phyloP scores from a whole-genome alignment of 202 grass and related monocot genomes.

The Sporobolus alterniflorus region DNA sequence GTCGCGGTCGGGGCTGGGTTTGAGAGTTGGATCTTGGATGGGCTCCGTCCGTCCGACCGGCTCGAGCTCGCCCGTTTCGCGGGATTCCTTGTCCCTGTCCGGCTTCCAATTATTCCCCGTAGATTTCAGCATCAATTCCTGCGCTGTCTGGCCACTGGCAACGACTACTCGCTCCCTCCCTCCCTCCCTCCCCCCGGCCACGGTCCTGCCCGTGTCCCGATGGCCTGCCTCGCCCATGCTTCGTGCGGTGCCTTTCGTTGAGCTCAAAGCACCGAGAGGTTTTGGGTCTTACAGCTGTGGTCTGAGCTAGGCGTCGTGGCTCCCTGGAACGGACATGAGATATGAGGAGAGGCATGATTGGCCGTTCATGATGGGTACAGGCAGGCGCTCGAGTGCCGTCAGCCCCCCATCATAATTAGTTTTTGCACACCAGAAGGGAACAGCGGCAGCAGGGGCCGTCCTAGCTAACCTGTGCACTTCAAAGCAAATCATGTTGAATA shows the following conservation, averaged over 20 bases:
- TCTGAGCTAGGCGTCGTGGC: not conserved
- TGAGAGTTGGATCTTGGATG: not conserved
- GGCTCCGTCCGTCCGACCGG: not conserved
- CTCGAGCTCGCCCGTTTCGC: constrained; percentile 7
- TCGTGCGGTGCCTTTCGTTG: not conserved
- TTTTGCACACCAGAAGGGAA: not conserved
- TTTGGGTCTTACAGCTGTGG: constrained; percentile 38
- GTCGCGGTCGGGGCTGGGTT: not conserved
- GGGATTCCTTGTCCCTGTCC: constrained; percentile 43
- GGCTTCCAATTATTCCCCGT: constrained; percentile 22
- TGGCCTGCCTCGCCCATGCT: constrained; percentile 4
- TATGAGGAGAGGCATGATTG: constrained; percentile 34
- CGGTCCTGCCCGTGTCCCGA: not conserved
- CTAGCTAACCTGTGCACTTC: not conserved
- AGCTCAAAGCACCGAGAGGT: not conserved
- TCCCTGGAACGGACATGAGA: not conserved
- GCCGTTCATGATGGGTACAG: constrained; percentile 51
- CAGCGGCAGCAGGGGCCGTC: not conserved
- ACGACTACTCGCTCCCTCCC: not conserved
- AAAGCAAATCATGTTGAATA: no score
- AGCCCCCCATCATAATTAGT: constrained; percentile 30
- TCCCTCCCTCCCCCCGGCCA: not conserved
- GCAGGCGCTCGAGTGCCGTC: constrained; percentile 19
- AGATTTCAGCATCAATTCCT: not conserved
- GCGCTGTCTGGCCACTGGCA: not conserved